Base-by-base conservation (phyloP, 306 rosid genomes). In the Prunus mume region DNA sequence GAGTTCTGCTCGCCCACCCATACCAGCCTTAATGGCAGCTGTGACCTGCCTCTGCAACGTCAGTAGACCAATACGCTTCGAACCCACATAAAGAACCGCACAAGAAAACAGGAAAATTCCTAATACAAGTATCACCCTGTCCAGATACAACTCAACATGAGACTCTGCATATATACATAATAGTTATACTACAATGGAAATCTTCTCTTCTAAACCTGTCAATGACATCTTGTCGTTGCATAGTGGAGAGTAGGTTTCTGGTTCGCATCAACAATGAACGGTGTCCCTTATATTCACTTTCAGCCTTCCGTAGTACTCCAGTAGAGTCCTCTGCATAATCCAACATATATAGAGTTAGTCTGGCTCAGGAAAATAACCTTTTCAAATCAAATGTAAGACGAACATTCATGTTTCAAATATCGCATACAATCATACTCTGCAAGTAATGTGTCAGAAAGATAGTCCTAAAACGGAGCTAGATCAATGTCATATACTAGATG, bases 151-250 rank as follows among this genome's bases (percentile, higher is more conserved):
- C 47, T 68, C 55, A 51, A 54, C 27, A 78, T 77, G 20, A 79
- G 82, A 12, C n/a, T 24, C 47, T 65, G 65, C 56, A 68, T 32
- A 20, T 24, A 25, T 32, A 28, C 24, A 68, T 68, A 66, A 13
- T 28, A 76, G 19, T 56, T 20, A 32, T 3, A 65, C 27, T 78
- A 41, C 27, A 41, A 34, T 17, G 14, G 17, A 81, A 73, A 57
- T 5, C 34, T 69, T 17, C 19, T n/a, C 67, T 72, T 25, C 25
- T 47, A 28, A 80, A 91, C 98, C 96, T 91, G 88, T 90, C 98
- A 38, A 92, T 61, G 75, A 94, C 86, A 84, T 94, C 98, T 89
- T 94, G 98, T 28, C 96, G 96, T 81, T 94, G 97, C 92, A 94
- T 92, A 12, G 91, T 90, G 72, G 97, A 91, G 34, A 94, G 95